Evolutionary conservation across 441 rosid genomes (phyloP).

Genomic region (Populus trichocarpa): DNA sequence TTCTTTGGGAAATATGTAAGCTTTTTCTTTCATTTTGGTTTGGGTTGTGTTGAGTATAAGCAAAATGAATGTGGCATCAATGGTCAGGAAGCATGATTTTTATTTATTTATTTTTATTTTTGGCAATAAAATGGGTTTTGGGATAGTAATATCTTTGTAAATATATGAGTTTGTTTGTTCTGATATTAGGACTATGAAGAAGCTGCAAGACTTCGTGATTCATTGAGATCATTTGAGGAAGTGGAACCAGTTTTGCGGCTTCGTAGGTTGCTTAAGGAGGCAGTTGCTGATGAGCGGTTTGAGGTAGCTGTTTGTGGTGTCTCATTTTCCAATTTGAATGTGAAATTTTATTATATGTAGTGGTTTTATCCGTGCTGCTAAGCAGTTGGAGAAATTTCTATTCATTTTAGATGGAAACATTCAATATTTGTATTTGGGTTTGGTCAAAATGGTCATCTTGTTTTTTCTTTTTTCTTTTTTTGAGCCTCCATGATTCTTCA

Average conservation of each 20-base stretch:
- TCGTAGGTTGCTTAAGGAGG: slow-evolving; percentile 51
- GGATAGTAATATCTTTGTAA: neutral
- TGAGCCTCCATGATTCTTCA: neutral
- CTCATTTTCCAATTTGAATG: neutral
- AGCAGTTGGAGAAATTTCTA: neutral
- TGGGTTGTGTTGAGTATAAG: neutral
- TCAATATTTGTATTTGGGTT: neutral
- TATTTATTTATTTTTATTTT: neutral
- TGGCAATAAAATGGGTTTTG: neutral
- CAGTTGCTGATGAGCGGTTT: slow-evolving; percentile 48
- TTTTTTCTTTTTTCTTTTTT: neutral
- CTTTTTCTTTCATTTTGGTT: neutral
- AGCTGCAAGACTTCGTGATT: slow-evolving; percentile 69
- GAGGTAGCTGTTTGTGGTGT: slow-evolving; percentile 38
- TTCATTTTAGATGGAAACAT: neutral
- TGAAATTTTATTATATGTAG: neutral
- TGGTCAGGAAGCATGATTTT: neutral
- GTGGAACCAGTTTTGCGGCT: slow-evolving; percentile 61
- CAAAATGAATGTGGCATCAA: neutral
- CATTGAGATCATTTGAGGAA: slow-evolving; percentile 59
- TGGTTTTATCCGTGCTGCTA: neutral
- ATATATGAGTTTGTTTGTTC: neutral
- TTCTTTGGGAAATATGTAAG: neutral
- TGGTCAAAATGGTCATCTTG: neutral
- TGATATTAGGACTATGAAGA: slow-evolving; percentile 51